A percentile compares a stretch with the other conserved stretches of the same genome.
These are phyloP conservation scores for Thozetella sp. DNA, from an alignment of 495 filamentous ascomycete genomes.

Conservation along the genomic window DNA sequence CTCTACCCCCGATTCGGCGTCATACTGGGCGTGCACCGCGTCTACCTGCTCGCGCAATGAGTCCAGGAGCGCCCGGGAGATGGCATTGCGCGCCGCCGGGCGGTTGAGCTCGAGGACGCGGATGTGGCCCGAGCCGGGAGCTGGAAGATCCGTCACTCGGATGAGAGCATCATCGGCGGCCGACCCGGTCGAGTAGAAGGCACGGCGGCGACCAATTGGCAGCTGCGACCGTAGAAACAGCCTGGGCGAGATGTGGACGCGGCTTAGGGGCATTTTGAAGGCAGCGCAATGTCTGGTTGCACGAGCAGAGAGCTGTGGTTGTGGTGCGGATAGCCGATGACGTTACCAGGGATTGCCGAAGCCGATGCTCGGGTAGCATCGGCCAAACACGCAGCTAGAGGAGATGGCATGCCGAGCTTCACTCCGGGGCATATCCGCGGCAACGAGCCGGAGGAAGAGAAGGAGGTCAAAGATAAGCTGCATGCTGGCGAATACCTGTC, in stretches of 20 bases:
- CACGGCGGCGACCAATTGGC: slow-evolving; percentile 3
- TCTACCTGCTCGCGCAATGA: slow-evolving; percentile 71
- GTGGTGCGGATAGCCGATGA: neutral
- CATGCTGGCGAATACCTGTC: too few relatives aligned
- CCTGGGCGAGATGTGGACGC: slow-evolving; percentile 2
- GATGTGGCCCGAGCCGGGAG: slow-evolving; percentile 82
- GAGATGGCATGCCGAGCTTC: too few relatives aligned
- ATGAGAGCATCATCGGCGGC: slow-evolving; percentile 53
- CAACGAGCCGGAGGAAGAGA: too few relatives aligned
- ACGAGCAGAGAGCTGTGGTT: neutral
- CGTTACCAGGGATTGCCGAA: neutral
- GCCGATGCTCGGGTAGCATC: neutral
- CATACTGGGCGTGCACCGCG: slow-evolving; percentile 67
- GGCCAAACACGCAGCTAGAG: too few relatives aligned
- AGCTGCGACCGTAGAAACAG: slow-evolving; percentile 5
- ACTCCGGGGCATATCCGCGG: too few relatives aligned
- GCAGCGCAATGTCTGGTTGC: neutral
- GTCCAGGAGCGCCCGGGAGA: slow-evolving; percentile 75
- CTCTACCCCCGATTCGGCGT: slow-evolving; percentile 52
- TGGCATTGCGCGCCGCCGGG: slow-evolving; percentile 83
- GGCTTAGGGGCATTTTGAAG: slow-evolving; percentile 13
- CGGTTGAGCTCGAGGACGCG: slow-evolving; percentile 85
- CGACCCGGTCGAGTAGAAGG: slow-evolving; percentile 35
- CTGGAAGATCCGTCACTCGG: slow-evolving; percentile 69
- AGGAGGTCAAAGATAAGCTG: too few relatives aligned